A percentile compares a stretch with the other conserved stretches of the same genome.
These are phyloP conservation scores for Heliosperma pusillum DNA, from an alignment of 148 eudicot species.

Conservation along the genomic window DNA sequence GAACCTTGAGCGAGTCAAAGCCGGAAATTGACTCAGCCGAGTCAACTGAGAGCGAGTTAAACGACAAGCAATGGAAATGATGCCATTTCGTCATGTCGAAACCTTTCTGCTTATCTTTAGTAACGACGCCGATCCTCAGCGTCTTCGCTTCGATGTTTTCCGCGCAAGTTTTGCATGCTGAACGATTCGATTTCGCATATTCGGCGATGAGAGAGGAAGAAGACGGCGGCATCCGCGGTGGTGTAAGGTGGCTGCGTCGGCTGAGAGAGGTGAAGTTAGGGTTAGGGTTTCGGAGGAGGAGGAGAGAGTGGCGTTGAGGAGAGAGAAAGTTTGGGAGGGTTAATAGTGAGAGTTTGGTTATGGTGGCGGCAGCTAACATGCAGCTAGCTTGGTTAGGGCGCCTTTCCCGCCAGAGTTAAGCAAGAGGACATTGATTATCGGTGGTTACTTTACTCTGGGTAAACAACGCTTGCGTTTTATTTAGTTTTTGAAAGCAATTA, in stretches of 20 bases:
- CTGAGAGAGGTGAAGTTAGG: not conserved
- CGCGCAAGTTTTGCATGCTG: conserved; percentile 67
- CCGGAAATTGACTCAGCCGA: conserved; percentile 49
- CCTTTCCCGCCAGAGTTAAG: not conserved
- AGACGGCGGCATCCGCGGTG: conserved; percentile 15
- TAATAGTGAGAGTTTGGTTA: not conserved
- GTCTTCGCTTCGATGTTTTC: conserved; percentile 38
- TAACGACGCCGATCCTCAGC: conserved; percentile 54
- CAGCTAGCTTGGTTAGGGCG: not conserved
- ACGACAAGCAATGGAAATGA: conserved; percentile 52
- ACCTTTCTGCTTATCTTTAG: conserved; percentile 43
- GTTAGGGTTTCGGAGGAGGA: conserved; percentile 14
- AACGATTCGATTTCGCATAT: conserved; percentile 72
- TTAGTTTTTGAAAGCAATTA: no score
- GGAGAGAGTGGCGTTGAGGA: no score
- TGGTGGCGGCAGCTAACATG: conserved; percentile 10
- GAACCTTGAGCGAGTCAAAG: conserved; percentile 62
- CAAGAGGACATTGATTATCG: no score
- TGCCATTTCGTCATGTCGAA: conserved; percentile 75
- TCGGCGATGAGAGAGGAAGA: conserved; percentile 43
- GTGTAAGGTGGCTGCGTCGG: not conserved
- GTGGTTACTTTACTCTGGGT: no score
- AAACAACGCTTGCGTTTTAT: no score
- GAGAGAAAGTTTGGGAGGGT: not conserved
- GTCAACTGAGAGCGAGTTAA: conserved; percentile 28